phyloP scores from a whole-genome alignment of 805 yeast genomes.

The Metschnikowia colocasiae region DNA sequence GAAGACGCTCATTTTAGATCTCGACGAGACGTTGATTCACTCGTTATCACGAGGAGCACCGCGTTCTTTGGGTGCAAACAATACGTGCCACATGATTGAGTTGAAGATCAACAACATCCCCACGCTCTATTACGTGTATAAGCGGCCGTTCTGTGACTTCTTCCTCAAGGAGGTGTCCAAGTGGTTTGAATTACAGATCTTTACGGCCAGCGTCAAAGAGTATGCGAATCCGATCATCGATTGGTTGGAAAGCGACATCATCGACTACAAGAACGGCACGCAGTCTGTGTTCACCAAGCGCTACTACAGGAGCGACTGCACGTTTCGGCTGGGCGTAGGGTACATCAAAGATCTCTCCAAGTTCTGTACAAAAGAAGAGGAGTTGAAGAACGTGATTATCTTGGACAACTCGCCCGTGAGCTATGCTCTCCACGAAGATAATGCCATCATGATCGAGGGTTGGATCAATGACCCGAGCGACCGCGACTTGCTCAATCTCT shows the following conservation, averaged over 20 bases:
- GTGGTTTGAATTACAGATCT: slow-evolving; percentile 87
- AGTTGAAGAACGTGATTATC: slow-evolving; percentile 65
- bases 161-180: slow-evolving; percentile 72
- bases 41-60: slow-evolving; percentile 71
- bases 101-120: slow-evolving; percentile 66
- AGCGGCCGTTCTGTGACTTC: slow-evolving; percentile 86
- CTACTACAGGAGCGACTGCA: slow-evolving; percentile 77
- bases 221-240: slow-evolving; percentile 97
- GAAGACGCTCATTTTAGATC: slow-evolving; percentile 78
- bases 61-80: slow-evolving; percentile 33
- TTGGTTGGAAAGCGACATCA: slow-evolving; percentile 69
- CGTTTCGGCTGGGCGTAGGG: slow-evolving; percentile 72
- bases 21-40: slow-evolving; percentile 93
- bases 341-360: slow-evolving; percentile 56
- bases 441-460: slow-evolving; percentile 92
- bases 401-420: slow-evolving; percentile 93
- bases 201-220: slow-evolving; percentile 91
- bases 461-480: slow-evolving; percentile 98
- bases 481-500: slow-evolving; percentile 69
- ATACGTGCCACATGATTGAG: slow-evolving; percentile 67
- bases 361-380: slow-evolving; percentile 58
- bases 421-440: slow-evolving; percentile 76
- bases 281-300: slow-evolving; percentile 48
- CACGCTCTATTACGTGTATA: slow-evolving; percentile 83
- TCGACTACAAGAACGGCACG: slow-evolving; percentile 17